Conservation (phyloP, 2,329 filamentous ascomycete species). For the Cercospora berteroae region DNA sequence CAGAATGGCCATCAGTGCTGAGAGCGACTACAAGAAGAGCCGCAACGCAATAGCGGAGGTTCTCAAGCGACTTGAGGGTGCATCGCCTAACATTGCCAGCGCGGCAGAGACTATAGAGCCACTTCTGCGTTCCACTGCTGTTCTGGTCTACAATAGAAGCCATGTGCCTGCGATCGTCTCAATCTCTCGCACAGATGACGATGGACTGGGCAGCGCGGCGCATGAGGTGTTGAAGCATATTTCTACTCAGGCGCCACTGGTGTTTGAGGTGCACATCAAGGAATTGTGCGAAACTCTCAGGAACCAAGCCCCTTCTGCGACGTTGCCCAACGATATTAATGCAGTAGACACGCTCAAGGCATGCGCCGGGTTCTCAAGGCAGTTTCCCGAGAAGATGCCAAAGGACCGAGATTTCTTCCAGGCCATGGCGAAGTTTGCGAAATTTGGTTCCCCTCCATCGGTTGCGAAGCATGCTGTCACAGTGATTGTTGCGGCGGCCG, state of each 20-base stretch:
- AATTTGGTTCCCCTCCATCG: conserved; percentile 75
- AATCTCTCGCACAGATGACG: conserved; percentile 78
- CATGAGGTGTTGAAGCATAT: conserved; percentile 91
- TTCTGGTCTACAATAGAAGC: conserved; percentile 89
- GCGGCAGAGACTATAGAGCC: conserved; percentile 78
- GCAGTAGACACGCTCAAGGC: conserved; percentile 92
- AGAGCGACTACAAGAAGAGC: conserved; percentile 90
- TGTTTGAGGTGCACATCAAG: conserved; percentile 89
- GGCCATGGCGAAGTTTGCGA: conserved; percentile 76
- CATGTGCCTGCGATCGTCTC: conserved; percentile 89
- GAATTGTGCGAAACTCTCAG: conserved; percentile 86
- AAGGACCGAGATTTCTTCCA: conserved; percentile 77
- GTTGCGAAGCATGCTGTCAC: conserved; percentile 92
- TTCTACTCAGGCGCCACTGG: conserved; percentile 80
- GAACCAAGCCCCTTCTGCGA: conserved; percentile 71
- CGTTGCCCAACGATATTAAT: conserved; percentile 64
- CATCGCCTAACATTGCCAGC: conserved; percentile 55
- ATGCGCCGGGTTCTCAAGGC: conserved; percentile 85
- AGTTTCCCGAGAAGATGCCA: conserved; percentile 79
- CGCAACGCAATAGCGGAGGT: conserved; percentile 88
- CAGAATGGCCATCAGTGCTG: conserved; percentile 76
- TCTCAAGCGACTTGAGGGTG: conserved; percentile 63
- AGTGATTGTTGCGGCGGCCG: conserved; percentile 74
- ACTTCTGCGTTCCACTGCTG: conserved; percentile 77
- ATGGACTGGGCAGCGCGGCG: conserved; percentile 72